These are phyloP conservation scores for Vararia minispora DNA, from an alignment of 768 basidiomycete species.

Conservation along the genomic window DNA sequence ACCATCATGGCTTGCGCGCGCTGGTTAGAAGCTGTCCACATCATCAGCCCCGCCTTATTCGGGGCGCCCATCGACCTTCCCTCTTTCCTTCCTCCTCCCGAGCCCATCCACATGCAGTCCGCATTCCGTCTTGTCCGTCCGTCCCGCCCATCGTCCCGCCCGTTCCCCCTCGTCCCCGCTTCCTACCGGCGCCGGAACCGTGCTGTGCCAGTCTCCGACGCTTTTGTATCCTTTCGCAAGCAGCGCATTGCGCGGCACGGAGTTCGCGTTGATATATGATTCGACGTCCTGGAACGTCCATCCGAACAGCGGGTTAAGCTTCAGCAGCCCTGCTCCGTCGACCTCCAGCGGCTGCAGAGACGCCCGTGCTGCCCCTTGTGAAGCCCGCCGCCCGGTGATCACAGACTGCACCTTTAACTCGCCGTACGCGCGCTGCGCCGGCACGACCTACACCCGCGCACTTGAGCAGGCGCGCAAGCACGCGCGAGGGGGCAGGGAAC, in stretches of 20 bases:
- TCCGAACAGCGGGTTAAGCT: conserved; percentile 85
- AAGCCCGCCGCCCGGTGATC: conserved; percentile 90
- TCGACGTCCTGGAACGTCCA: conserved; percentile 85
- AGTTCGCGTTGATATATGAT: conserved; percentile 69
- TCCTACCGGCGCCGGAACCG: conserved; percentile 57
- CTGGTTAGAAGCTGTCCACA: background rate
- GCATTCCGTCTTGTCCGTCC: conserved; percentile 82
- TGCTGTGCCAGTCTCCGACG: conserved; percentile 98
- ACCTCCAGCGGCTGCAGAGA: conserved; percentile 79
- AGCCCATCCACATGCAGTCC: conserved; percentile 92
- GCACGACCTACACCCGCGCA: conserved; percentile 60
- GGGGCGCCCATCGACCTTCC: conserved; percentile 31
- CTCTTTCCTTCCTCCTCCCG: conserved; percentile 43
- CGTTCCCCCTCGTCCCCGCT: conserved; percentile 67
- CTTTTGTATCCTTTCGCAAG: conserved; percentile 89
- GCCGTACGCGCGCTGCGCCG: conserved; percentile 80
- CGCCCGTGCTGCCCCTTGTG: conserved; percentile 87
- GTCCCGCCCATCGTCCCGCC: conserved; percentile 86
- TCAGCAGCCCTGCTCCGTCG: conserved; percentile 81
- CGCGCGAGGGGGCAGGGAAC: background rate
- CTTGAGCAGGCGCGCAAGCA: background rate
- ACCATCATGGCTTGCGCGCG: too few species aligned
- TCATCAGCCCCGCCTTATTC: conserved; percentile 21
- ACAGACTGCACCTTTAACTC: conserved; percentile 70
- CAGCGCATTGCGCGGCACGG: conserved; percentile 81